Evolutionary conservation across 2,329 filamentous ascomycete genomes (phyloP), one percentile per base, ranked within the genome.

Genomic region (Clonostachys sp.): DNA sequence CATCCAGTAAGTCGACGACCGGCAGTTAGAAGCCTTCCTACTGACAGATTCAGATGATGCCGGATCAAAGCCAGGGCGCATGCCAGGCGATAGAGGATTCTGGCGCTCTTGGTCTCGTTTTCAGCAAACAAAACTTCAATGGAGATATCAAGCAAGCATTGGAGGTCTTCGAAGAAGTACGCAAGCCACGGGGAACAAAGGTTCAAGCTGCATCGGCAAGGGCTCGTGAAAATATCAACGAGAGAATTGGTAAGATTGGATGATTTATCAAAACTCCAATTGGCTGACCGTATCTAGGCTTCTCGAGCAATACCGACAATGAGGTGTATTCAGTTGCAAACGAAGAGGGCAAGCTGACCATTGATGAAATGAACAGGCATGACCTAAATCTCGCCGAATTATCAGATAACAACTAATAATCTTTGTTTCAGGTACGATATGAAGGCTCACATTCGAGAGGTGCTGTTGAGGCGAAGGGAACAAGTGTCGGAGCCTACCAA

Each of bases 311-410:
- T 56, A 84, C 73, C 30, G 55, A 73, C 38, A 75, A 66, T 13
- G 60, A 72, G 0, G 74, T 72, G 0, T 86, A 86, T 62, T 80
- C 80, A 56, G 83, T 86, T 0, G 74, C 79, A 51, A 76, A 85
- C 45, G 74, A 81, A 54, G 76, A 70, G 53, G 72, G 78, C 42
- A 83, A 83, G 51, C 57, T 87, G 34, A 86, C 83, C 0, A 85
- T 87, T 44, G 81, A 85, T 52, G 83, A 87, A 60, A 86, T 87
- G 81, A 86, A 87, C 50, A 68, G 71, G 70, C 80, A 66, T 67
- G 75, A 71, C 24, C 24, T 24, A 24, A 24, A 24, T 24, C 6
- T 24, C 24, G 24, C 24, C 24, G 7, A 24, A 24, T 8, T 24
- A 24, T 24, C 24, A 24, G 24, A 24, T 8, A 24, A 24, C 24